These are phyloP conservation scores for Globisporangium rhizosaccharum DNA, from an alignment of 352 stramenopile species.

Conservation along the genomic window DNA sequence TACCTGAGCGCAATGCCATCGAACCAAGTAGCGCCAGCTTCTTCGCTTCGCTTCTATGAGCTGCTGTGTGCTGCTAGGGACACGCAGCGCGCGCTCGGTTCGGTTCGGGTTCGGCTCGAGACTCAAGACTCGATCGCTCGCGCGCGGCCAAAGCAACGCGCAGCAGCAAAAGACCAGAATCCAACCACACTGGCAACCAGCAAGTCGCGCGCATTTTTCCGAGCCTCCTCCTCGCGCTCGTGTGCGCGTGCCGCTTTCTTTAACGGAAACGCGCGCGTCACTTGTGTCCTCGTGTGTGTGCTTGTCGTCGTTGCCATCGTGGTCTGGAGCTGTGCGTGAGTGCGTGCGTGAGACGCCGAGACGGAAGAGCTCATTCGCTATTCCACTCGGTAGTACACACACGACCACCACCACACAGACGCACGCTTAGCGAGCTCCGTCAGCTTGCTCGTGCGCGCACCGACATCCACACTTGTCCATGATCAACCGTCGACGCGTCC, in stretches of 20 bases:
- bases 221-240: too few species aligned
- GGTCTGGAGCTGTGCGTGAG: too few species aligned
- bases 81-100: too few species aligned
- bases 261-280: conserved; percentile 5
- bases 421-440: neutral
- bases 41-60: neutral
- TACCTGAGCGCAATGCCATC: neutral
- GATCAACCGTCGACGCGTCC: conserved; percentile 30
- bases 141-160: too few species aligned
- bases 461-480: conserved; percentile 21
- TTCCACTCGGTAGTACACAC: conserved; percentile 2
- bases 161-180: too few species aligned
- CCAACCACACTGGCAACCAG: too few species aligned
- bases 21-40: neutral
- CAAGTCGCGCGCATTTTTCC: too few species aligned
- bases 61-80: neutral
- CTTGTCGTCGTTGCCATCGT: neutral
- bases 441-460: too few species aligned
- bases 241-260: conserved; percentile 5
- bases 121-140: too few species aligned
- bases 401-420: neutral
- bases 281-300: conserved; percentile 1
- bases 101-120: too few species aligned
- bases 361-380: conserved; percentile 5
- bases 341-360: neutral